A percentile compares a stretch with the other conserved stretches of the same genome.
Conservation (phyloP, 2,329 filamentous ascomycete species). For the Pleurostoma richardsiae region DNA sequence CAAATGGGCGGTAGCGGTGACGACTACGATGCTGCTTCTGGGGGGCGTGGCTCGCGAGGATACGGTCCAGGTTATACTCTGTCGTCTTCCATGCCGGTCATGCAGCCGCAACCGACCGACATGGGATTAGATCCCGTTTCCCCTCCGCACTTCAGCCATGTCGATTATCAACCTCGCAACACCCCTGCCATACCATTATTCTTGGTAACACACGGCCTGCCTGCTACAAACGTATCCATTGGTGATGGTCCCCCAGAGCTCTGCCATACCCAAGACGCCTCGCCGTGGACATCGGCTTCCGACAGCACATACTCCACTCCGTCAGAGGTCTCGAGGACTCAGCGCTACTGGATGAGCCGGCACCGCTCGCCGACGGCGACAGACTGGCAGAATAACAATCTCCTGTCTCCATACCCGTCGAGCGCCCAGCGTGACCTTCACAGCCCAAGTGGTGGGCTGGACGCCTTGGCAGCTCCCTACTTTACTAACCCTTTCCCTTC, state of each 20-base stretch:
- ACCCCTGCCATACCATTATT: neutral
- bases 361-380: slow-evolving; percentile 17
- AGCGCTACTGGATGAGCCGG: slow-evolving; percentile 14
- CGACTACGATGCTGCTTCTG: slow-evolving; percentile 1
- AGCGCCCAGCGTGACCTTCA: slow-evolving; percentile 9
- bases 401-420: slow-evolving; percentile 19
- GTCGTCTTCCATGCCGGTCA: neutral
- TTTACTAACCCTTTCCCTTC: slow-evolving; percentile 17
- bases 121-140: slow-evolving; percentile 2
- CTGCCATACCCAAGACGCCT: slow-evolving; percentile 24
- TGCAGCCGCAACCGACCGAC: neutral
- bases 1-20: slow-evolving; percentile 2
- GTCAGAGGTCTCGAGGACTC: slow-evolving; percentile 27
- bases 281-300: slow-evolving; percentile 38
- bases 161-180: slow-evolving; percentile 3
- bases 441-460: slow-evolving; percentile 13
- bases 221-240: slow-evolving; percentile 21
- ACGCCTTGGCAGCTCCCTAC: slow-evolving; percentile 18
- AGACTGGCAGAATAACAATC: slow-evolving; percentile 21
- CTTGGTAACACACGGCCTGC: slow-evolving; percentile 16
- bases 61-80: neutral
- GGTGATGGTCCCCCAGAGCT: slow-evolving; percentile 20
- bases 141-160: neutral
- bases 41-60: neutral
- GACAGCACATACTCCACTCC: slow-evolving; percentile 44